Base-by-base conservation (phyloP, 2,329 filamentous ascomycete species). In the Diaporthe ampelina region DNA sequence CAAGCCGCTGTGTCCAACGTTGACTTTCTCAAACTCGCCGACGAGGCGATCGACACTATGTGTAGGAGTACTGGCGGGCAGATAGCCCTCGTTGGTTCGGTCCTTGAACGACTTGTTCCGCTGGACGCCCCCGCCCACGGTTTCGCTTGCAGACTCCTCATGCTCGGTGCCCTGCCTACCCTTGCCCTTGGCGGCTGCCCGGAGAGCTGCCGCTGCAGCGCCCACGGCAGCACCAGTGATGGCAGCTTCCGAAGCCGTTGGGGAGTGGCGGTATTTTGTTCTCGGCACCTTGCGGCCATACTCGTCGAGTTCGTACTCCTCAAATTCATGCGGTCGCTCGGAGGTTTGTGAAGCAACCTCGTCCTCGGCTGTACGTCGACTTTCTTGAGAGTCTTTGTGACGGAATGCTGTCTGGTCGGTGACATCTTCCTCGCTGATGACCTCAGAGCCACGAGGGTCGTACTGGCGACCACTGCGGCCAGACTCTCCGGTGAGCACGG, bases 1-100 rank as follows among this genome's bases (percentile, higher is more conserved):
- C 75, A 95, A 81, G 61, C 92, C 93, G 80, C 88, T 95, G 57
- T 93, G 90, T 54, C 89, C 89, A 87, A 97, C 86, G 78, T 89
- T 88, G 0, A 87, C 85, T 19, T 84, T 81, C 7, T 89, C 86
- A 59, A 83, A 83, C 26, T 90, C 85, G 52, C 86, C 87, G 21
- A 87, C 87, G n/a, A 90, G 84, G 48, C 87, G 85, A 76, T 92
- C 90, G 21, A 91, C 83, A 78, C 90, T 92, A 76, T 91, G 89
- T 8, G 88, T 86, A 3, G 90, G 89, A 40, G 89, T 89, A 74
- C 86, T 88, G 74, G 87, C 86, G 35, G 88, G 89, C 61, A 87
- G 85, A 73, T 87, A 88, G 10, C 88, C 88, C 63, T 89, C 87
- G 80, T 89, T 85, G 1, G 91, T 89, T 43, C 91, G 89, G 78